Conservation (phyloP, 148 eudicot species). For the Rhododendron ferrugineum region DNA sequence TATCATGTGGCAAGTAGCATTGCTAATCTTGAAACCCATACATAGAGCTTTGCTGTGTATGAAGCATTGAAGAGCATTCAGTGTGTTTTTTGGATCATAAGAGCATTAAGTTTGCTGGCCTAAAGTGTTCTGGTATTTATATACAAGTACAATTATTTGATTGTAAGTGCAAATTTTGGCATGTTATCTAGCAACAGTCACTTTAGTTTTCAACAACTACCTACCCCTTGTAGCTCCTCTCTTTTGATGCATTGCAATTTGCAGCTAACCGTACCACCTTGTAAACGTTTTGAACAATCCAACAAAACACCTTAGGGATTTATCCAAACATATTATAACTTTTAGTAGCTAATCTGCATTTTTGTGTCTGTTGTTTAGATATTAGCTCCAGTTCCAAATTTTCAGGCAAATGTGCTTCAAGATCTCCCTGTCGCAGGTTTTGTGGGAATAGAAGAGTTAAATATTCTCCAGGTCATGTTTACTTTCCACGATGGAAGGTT, state of each 20-base stretch:
- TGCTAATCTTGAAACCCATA: background rate
- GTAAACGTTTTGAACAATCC: background rate
- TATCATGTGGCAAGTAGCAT: background rate
- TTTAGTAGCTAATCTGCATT: background rate
- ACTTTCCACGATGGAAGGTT: background rate
- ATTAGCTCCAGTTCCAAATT: background rate
- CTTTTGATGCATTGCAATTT: background rate
- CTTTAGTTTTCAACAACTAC: background rate
- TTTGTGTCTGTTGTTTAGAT: background rate
- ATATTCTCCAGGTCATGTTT: background rate
- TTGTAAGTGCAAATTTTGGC: background rate
- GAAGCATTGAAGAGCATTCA: background rate
- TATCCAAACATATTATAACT: background rate
- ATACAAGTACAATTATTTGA: background rate
- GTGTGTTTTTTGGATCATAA: too few relatives aligned
- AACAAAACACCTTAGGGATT: background rate
- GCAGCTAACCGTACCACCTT: background rate
- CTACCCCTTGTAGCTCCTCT: background rate
- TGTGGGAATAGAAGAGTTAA: background rate
- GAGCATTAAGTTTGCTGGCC: background rate
- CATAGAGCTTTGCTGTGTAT: background rate
- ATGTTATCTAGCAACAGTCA: background rate
- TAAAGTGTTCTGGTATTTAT: background rate
- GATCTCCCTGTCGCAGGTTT: background rate
- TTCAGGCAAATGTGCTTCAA: background rate